These are phyloP conservation scores for Pseudonitzschia delicatissima DNA, from an alignment of 108 stramenopile genomes.

Conservation along the genomic window DNA sequence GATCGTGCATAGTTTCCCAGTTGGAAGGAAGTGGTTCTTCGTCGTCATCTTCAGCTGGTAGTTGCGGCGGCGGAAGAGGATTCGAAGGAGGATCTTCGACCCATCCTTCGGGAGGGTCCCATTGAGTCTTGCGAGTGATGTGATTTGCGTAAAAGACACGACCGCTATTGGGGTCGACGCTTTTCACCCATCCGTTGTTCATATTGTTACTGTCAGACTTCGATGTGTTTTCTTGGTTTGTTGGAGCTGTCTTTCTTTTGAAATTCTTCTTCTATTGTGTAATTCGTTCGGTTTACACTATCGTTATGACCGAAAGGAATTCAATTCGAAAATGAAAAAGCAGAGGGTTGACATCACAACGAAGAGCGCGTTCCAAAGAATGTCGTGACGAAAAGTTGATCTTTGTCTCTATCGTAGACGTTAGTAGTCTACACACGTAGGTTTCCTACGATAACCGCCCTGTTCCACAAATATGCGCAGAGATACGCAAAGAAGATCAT, in stretches of 20 bases:
- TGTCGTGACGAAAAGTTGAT: too few relatives aligned
- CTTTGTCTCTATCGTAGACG: too few relatives aligned
- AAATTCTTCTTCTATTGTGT: neutral
- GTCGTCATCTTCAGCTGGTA: constrained; percentile 15
- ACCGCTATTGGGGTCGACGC: constrained; percentile 61
- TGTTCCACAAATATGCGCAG: too few relatives aligned
- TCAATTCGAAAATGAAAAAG: too few relatives aligned
- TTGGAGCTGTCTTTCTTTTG: neutral
- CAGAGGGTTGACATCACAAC: too few relatives aligned
- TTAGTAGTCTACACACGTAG: too few relatives aligned
- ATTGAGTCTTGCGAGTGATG: constrained; percentile 73
- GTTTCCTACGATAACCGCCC: too few relatives aligned
- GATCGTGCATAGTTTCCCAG: constrained; percentile 84
- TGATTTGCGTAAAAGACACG: constrained; percentile 73
- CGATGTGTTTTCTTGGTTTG: neutral
- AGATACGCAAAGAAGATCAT: too few relatives aligned
- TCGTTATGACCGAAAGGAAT: too few relatives aligned
- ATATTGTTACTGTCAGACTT: neutral
- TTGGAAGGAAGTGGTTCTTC: constrained; percentile 60
- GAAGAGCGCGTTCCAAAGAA: too few relatives aligned
- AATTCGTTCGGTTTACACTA: too few relatives aligned
- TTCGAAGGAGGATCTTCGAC: constrained; percentile 27
- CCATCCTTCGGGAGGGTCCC: constrained; percentile 74
- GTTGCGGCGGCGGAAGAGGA: constrained; percentile 15
- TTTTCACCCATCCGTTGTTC: constrained; percentile 63